phyloP scores from a whole-genome alignment of 2,329 filamentous ascomycete genomes.

The Penicillium decumbens region DNA sequence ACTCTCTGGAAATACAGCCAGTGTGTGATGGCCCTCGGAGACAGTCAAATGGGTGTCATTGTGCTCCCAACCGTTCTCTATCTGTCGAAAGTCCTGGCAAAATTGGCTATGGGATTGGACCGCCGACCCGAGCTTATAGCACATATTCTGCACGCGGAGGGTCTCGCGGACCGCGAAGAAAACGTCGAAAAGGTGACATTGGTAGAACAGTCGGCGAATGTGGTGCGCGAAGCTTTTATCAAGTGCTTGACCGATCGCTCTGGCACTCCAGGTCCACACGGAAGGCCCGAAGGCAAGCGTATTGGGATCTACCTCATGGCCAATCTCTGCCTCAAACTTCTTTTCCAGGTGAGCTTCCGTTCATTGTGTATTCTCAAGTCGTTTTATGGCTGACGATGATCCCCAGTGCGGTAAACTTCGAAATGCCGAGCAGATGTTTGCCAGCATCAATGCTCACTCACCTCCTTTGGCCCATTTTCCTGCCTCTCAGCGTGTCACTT shows the following conservation, averaged over 20 bases:
- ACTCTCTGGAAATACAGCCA: slow-evolving; percentile 50
- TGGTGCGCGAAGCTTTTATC: slow-evolving; percentile 84
- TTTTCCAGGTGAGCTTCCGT: slow-evolving; percentile 64
- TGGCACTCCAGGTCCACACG: slow-evolving; percentile 55
- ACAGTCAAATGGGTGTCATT: slow-evolving; percentile 73
- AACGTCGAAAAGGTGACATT: slow-evolving; percentile 70
- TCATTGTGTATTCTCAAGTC: not conserved
- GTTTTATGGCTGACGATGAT: not conserved
- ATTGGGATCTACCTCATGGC: slow-evolving; percentile 86
- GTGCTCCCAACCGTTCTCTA: slow-evolving; percentile 80
- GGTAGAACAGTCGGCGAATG: slow-evolving; percentile 81
- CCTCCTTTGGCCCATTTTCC: slow-evolving; percentile 78
- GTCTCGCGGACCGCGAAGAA: slow-evolving; percentile 49
- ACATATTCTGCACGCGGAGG: slow-evolving; percentile 49
- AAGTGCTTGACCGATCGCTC: slow-evolving; percentile 80
- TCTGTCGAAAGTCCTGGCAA: slow-evolving; percentile 72
- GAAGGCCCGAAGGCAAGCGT: slow-evolving; percentile 75
- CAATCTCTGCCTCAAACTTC: slow-evolving; percentile 80
- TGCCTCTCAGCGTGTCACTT: slow-evolving; percentile 81
- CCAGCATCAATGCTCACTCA: slow-evolving; percentile 77
- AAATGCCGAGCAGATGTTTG: slow-evolving; percentile 81
- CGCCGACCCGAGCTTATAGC: slow-evolving; percentile 72
- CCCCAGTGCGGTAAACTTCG: slow-evolving; percentile 72
- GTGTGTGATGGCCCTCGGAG: slow-evolving; percentile 74
- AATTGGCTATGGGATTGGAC: slow-evolving; percentile 78